phyloP scores from a whole-genome alignment of 768 basidiomycete species.

The Zangia roseola region DNA sequence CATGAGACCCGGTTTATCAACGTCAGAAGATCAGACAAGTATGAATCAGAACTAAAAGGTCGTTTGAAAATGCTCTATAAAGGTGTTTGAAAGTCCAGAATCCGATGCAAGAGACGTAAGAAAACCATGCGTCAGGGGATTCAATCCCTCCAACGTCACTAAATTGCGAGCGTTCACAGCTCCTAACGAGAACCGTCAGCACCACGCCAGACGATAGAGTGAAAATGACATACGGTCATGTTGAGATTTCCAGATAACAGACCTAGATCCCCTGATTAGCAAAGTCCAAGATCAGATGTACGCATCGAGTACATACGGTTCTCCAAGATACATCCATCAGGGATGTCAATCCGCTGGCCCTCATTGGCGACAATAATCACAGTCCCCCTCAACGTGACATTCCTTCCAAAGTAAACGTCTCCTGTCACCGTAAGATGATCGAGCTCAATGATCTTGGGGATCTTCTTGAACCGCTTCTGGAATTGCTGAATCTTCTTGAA shows the following conservation, averaged over 20 bases:
- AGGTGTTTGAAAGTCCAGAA: constrained; percentile 17
- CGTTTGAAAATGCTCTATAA: constrained; percentile 12
- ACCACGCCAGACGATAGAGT: neutral
- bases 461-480: constrained; percentile 75
- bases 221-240: constrained; percentile 53
- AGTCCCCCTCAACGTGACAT: constrained; percentile 62
- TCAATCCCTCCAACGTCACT: constrained; percentile 3
- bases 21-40: neutral
- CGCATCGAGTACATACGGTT: constrained; percentile 44
- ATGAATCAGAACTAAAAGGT: neutral
- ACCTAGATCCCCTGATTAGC: constrained; percentile 35
- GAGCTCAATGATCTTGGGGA: constrained; percentile 69
- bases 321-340: constrained; percentile 71
- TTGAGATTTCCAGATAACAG: constrained; percentile 74
- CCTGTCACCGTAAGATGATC: constrained; percentile 75
- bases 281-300: constrained; percentile 1
- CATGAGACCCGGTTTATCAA: neutral
- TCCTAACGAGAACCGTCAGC: constrained; percentile 24
- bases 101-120: constrained; percentile 12
- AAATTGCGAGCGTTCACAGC: constrained; percentile 21
- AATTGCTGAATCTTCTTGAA: constrained; percentile 75
- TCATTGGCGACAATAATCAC: constrained; percentile 79
- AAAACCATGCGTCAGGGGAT: constrained; percentile 8
- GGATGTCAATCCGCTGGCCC: constrained; percentile 71
- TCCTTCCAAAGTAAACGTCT: constrained; percentile 66